These are phyloP conservation scores for Balansia obtecta DNA, from an alignment of 2,329 filamentous ascomycete genomes.

Conservation along the genomic window DNA sequence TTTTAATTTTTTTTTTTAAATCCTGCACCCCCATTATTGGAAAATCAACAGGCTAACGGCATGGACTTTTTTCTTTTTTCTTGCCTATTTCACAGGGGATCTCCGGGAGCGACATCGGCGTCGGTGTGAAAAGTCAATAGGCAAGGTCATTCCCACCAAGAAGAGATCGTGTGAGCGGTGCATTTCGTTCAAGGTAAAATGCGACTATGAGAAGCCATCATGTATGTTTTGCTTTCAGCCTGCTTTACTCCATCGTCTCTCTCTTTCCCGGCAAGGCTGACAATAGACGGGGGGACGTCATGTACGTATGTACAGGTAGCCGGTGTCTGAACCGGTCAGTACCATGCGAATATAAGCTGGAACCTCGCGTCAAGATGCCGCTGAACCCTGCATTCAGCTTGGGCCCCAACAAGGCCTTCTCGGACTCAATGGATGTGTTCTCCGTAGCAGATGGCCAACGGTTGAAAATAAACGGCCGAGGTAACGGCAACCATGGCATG, in stretches of 20 bases:
- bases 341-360: constrained; percentile 6
- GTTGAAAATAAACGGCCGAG: neutral
- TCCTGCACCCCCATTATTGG: neutral
- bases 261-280: neutral
- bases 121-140: constrained; percentile 7
- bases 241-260: neutral
- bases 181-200: constrained; percentile 8
- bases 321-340: constrained; percentile 7
- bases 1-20: no score
- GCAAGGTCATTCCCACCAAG: constrained; percentile 8
- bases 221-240: neutral
- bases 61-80: neutral
- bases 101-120: constrained; percentile 6
- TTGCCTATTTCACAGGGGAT: constrained; percentile 2
- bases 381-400: constrained; percentile 7
- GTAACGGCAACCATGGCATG: neutral
- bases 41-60: neutral
- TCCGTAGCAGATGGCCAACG: constrained; percentile 1
- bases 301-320: constrained; percentile 1
- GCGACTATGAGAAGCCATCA: constrained; percentile 7
- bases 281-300: neutral
- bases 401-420: constrained; percentile 4
- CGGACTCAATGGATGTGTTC: constrained; percentile 6
- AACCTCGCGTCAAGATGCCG: constrained; percentile 7
- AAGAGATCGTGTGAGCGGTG: constrained; percentile 8